A percentile compares a stretch with the other conserved stretches of the same genome.
These are phyloP conservation scores for Exophiala bonariae DNA, from an alignment of 2,329 filamentous ascomycete species.

Conservation along the genomic window DNA sequence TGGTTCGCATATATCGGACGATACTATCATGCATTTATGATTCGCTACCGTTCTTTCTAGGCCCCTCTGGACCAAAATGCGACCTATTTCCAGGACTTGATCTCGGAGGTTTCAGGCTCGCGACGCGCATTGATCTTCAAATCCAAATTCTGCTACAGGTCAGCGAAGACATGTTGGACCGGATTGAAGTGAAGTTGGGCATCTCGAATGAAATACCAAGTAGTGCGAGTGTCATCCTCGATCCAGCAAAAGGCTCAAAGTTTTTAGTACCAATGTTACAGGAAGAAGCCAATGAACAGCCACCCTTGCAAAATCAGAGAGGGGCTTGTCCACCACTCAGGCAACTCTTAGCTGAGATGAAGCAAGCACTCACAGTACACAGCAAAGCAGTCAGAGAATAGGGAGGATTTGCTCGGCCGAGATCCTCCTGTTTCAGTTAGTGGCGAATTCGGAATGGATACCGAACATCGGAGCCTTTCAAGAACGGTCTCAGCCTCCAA, in stretches of 20 bases:
- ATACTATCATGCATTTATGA: conserved; percentile 12
- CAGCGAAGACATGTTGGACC: conserved; percentile 7
- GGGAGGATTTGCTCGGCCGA: background rate
- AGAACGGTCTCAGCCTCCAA: too few relatives aligned
- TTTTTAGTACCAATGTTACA: conserved; percentile 9
- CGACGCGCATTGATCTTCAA: conserved; percentile 8
- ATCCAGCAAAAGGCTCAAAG: background rate
- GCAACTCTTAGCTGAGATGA: conserved; percentile 2
- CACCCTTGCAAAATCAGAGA: conserved; percentile 7
- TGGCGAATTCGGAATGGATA: background rate
- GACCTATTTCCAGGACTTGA: conserved; percentile 12
- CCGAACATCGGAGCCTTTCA: too few relatives aligned
- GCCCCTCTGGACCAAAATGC: background rate
- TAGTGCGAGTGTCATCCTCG: background rate
- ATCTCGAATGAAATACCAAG: background rate
- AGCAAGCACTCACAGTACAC: background rate
- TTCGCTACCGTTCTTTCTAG: conserved; percentile 7
- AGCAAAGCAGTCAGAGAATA: background rate
- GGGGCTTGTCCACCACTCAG: conserved; percentile 5
- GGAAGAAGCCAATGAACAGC: conserved; percentile 9
- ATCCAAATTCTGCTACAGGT: conserved; percentile 13
- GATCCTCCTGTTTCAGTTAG: background rate
- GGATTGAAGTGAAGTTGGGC: conserved; percentile 9
- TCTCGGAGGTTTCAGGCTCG: conserved; percentile 10
- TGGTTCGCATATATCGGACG: conserved; percentile 10